Evolutionary conservation across 2,329 filamentous ascomycete species (phyloP).

Genomic region (Esteya vermicola): DNA sequence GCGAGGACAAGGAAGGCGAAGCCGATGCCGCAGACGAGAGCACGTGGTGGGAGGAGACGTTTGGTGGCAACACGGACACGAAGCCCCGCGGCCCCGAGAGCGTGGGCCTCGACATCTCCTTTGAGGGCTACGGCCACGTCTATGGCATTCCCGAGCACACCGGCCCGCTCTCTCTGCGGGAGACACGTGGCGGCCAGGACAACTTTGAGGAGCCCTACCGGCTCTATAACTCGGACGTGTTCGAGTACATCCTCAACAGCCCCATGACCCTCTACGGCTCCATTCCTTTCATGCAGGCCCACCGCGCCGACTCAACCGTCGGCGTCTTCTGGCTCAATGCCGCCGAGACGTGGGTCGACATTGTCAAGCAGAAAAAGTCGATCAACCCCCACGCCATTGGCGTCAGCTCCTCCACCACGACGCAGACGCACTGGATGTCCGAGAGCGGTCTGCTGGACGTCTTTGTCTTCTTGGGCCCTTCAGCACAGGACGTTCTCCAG

Average conservation of each 20-base stretch:
- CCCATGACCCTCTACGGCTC: slow-evolving; percentile 98
- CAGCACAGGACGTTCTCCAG: slow-evolving; percentile 65
- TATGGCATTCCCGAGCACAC: slow-evolving; percentile 92
- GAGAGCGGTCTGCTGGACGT: slow-evolving; percentile 81
- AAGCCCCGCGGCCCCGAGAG: slow-evolving; percentile 95
- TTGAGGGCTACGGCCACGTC: slow-evolving; percentile 82
- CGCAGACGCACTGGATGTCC: slow-evolving; percentile 92
- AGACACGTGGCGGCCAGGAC: slow-evolving; percentile 77
- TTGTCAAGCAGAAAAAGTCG: slow-evolving; percentile 62
- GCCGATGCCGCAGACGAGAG: slow-evolving; percentile 54
- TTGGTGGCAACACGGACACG: slow-evolving; percentile 86
- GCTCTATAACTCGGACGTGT: slow-evolving; percentile 92
- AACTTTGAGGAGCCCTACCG: slow-evolving; percentile 84
- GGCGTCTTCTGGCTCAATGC: slow-evolving; percentile 96
- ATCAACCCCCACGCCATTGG: slow-evolving; percentile 69
- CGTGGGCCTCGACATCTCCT: slow-evolving; percentile 79
- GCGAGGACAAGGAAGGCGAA: slow-evolving; percentile 24
- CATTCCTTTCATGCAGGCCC: slow-evolving; percentile 96
- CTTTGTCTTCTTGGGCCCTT: slow-evolving; percentile 88
- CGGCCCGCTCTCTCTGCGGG: slow-evolving; percentile 72
- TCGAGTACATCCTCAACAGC: slow-evolving; percentile 93
- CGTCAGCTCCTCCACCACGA: slow-evolving; percentile 53
- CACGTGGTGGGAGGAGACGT: slow-evolving; percentile 96
- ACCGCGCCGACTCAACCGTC: slow-evolving; percentile 83
- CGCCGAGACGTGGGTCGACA: slow-evolving; percentile 94